These are phyloP conservation scores for Ophiognomonia clavigignenti-juglandacearum DNA, from an alignment of 2,329 filamentous ascomycete species.

Conservation along the genomic window DNA sequence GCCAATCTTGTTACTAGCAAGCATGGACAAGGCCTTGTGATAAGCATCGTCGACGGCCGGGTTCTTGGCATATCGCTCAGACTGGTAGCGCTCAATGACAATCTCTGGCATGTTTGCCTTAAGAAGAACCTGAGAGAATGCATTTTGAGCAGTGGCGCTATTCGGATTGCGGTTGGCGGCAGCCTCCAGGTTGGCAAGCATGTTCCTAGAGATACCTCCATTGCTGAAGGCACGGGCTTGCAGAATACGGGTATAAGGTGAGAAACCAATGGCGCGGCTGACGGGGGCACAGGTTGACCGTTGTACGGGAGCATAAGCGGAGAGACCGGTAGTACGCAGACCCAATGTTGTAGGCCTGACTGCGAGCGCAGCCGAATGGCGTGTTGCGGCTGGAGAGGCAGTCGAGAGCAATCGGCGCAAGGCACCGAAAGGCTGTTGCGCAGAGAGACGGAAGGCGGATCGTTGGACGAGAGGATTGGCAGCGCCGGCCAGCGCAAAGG, in stretches of 20 bases:
- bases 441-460: background rate
- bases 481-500: slow-evolving; percentile 23
- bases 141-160: slow-evolving; percentile 83
- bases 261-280: slow-evolving; percentile 5
- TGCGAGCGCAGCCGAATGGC: background rate
- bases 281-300: background rate
- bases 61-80: slow-evolving; percentile 79
- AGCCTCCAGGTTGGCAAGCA: slow-evolving; percentile 82
- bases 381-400: background rate
- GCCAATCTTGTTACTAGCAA: slow-evolving; percentile 21
- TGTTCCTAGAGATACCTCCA: slow-evolving; percentile 50
- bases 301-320: background rate
- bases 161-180: slow-evolving; percentile 88
- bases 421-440: background rate
- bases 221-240: slow-evolving; percentile 36
- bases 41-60: slow-evolving; percentile 73
- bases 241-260: slow-evolving; percentile 11
- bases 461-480: slow-evolving; percentile 22
- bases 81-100: slow-evolving; percentile 83
- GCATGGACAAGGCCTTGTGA: slow-evolving; percentile 60
- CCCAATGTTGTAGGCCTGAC: background rate
- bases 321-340: background rate
- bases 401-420: slow-evolving; percentile 10
- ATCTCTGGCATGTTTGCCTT: slow-evolving; percentile 93
- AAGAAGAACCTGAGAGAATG: slow-evolving; percentile 87